phyloP scores from a whole-genome alignment of 176 grass and related monocot genomes.

The Oryza meridionalis region DNA sequence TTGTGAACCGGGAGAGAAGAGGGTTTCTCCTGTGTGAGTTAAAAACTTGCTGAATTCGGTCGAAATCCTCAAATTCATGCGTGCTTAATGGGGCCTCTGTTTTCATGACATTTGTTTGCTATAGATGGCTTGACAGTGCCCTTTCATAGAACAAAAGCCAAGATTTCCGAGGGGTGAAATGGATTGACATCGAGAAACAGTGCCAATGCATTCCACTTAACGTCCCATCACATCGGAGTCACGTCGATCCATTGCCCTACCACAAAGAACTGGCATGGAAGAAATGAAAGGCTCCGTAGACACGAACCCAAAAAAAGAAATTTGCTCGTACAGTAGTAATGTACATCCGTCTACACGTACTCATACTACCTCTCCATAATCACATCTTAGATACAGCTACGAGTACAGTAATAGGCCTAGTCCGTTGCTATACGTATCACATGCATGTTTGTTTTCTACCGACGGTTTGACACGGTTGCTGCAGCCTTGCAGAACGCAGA shows the following conservation, averaged over 20 bases:
- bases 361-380: background rate
- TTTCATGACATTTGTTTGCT: too few relatives aligned
- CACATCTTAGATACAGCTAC: background rate
- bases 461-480: background rate
- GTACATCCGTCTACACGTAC: slow-evolving; percentile 24
- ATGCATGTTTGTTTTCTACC: slow-evolving; percentile 36
- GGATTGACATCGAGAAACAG: slow-evolving; percentile 22
- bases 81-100: too few relatives aligned
- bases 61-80: too few relatives aligned
- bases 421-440: background rate
- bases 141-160: background rate
- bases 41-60: too few relatives aligned
- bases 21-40: too few relatives aligned
- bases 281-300: background rate
- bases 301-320: slow-evolving; percentile 12
- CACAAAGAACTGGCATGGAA: background rate
- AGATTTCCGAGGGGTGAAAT: background rate
- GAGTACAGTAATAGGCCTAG: background rate
- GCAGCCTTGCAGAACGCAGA: slow-evolving; percentile 16
- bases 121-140: background rate
- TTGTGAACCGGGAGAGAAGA: too few relatives aligned
- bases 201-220: background rate
- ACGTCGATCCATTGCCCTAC: background rate
- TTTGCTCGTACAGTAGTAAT: slow-evolving; percentile 12
- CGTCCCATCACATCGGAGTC: slow-evolving; percentile 36